Conservation (phyloP, 2,329 filamentous ascomycete species). For the Nemania sp. region DNA sequence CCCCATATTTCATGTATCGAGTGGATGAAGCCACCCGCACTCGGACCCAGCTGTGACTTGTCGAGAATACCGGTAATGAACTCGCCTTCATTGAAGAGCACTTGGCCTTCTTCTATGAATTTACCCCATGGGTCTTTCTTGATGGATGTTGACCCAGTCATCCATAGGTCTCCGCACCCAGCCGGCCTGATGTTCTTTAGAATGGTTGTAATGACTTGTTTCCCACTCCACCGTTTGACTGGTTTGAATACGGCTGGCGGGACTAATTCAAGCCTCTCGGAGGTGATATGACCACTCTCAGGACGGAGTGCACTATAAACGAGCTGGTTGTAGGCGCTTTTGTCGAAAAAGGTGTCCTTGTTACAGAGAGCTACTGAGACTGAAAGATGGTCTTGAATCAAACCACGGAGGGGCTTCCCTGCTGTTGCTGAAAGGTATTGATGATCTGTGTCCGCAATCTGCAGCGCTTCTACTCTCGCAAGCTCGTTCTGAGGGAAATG, state of each 20-base stretch:
- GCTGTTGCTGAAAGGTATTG: conserved; percentile 96
- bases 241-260: conserved; percentile 87
- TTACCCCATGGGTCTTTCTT: conserved; percentile 82
- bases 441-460: conserved; percentile 95
- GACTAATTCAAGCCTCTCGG: conserved; percentile 83
- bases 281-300: conserved; percentile 87
- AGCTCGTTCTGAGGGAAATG: conserved; percentile 98
- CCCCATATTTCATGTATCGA: conserved; percentile 95
- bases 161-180: conserved; percentile 79
- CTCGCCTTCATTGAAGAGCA: conserved; percentile 88
- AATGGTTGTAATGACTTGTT: conserved; percentile 93
- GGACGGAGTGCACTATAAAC: conserved; percentile 90
- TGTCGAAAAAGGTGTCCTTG: conserved; percentile 89
- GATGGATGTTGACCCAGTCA: conserved; percentile 83
- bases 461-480: conserved; percentile 89
- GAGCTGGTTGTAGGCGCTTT: conserved; percentile 91
- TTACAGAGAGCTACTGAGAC: conserved; percentile 92
- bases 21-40: conserved; percentile 87
- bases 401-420: conserved; percentile 90
- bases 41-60: conserved; percentile 93
- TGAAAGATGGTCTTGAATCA: conserved; percentile 98
- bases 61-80: conserved; percentile 92
- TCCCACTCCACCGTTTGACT: conserved; percentile 88
- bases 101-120: conserved; percentile 79
- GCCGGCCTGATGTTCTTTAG: conserved; percentile 89